These are phyloP conservation scores for Aspergillus sp. DNA, from an alignment of 2,329 filamentous ascomycete genomes.

Conservation along the genomic window DNA sequence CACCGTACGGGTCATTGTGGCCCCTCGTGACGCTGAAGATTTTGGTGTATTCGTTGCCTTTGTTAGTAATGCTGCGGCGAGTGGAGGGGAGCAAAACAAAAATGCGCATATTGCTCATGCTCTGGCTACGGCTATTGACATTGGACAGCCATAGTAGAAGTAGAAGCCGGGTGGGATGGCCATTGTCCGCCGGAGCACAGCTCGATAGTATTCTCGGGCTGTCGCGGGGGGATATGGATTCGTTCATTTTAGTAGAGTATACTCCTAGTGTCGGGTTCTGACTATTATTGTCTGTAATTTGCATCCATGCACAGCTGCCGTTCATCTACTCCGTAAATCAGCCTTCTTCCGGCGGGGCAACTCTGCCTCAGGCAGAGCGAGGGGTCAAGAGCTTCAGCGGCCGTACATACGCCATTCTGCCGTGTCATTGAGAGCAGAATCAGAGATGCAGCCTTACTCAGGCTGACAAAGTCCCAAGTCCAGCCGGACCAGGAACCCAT, in stretches of 20 bases:
- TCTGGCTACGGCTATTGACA: background rate
- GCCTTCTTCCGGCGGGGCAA: constrained; percentile 11
- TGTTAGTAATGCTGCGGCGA: background rate
- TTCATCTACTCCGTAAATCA: constrained; percentile 2
- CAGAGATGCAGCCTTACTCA: constrained; percentile 1
- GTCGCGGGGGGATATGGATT: background rate
- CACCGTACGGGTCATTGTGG: background rate
- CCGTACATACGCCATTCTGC: background rate
- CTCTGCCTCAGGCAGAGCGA: constrained; percentile 4
- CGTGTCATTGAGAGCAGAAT: background rate
- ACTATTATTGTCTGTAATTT: background rate
- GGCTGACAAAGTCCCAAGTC: background rate
- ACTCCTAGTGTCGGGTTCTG: background rate
- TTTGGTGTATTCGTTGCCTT: background rate
- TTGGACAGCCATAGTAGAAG: background rate
- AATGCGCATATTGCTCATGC: background rate
- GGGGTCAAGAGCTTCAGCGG: background rate
- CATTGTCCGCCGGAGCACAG: background rate
- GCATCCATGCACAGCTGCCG: background rate
- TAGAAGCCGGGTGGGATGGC: background rate
- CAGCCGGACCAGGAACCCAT: background rate
- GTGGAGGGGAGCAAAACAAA: background rate
- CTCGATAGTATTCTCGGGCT: background rate
- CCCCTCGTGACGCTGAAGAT: constrained; percentile 8
- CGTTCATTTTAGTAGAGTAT: background rate